Evolutionary conservation across 371 early-diverging fungal genomes (phyloP).

Genomic region (Zopfochytrium polystomum): DNA sequence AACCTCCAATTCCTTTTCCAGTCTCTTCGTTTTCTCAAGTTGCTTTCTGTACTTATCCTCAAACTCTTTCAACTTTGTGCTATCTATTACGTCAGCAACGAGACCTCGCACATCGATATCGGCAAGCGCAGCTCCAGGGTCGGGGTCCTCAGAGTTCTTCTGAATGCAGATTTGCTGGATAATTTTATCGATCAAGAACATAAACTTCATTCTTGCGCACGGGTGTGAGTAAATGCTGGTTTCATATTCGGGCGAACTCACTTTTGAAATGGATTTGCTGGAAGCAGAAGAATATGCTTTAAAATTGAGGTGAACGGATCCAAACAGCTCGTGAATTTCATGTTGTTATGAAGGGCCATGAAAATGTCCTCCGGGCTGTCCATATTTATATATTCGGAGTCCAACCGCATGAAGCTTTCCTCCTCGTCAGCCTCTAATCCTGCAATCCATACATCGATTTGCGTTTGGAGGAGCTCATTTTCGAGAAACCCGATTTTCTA

Average conservation of each 20-base stretch:
- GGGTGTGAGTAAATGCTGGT: slow-evolving; percentile 1
- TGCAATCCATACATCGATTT: slow-evolving; percentile 49
- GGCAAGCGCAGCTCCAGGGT: slow-evolving; percentile 41
- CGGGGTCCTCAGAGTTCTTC: slow-evolving; percentile 39
- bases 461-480: slow-evolving; percentile 49
- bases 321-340: slow-evolving; percentile 25
- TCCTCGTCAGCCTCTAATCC: slow-evolving; percentile 46
- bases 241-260: background rate
- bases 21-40: slow-evolving; percentile 38
- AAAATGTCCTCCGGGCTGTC: slow-evolving; percentile 33
- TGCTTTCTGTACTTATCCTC: slow-evolving; percentile 42
- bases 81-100: slow-evolving; percentile 31
- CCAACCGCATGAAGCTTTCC: slow-evolving; percentile 28
- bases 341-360: slow-evolving; percentile 13
- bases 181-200: slow-evolving; percentile 46
- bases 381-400: slow-evolving; percentile 26
- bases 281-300: slow-evolving; percentile 28
- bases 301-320: slow-evolving; percentile 20
- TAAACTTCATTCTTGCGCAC: slow-evolving; percentile 37
- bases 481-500: slow-evolving; percentile 42
- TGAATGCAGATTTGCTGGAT: slow-evolving; percentile 47
- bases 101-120: slow-evolving; percentile 34
- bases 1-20: slow-evolving; percentile 45
- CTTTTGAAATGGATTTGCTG: slow-evolving; percentile 32
- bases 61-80: slow-evolving; percentile 29